A percentile compares a stretch with the other conserved stretches of the same genome.
phyloP scores from a whole-genome alignment of 2,329 filamentous ascomycete species.

The Aspergillus thermomutatus region DNA sequence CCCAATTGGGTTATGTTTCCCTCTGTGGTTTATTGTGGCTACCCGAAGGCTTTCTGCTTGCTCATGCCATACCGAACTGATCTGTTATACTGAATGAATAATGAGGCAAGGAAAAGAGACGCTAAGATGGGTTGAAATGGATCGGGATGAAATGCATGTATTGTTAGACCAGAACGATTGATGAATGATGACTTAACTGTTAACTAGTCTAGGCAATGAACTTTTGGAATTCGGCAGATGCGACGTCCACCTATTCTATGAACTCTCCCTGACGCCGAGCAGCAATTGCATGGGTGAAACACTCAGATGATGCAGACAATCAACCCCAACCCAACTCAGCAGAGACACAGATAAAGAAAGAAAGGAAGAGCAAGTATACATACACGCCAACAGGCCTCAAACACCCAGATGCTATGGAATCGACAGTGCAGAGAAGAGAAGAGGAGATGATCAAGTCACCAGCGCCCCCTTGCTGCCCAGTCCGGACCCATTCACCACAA shows the following conservation, averaged over 20 bases:
- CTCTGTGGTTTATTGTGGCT: neutral
- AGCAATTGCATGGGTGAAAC: neutral
- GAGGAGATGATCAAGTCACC: conserved; percentile 6
- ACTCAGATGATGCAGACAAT: neutral
- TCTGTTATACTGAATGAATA: neutral
- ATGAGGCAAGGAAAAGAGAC: neutral
- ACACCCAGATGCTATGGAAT: neutral
- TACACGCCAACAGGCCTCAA: neutral
- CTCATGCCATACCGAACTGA: neutral
- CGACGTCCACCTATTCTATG: neutral
- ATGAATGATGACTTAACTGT: conserved; percentile 10
- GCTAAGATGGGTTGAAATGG: neutral
- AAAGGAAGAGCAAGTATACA: neutral
- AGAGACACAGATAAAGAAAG: neutral
- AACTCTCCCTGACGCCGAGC: neutral
- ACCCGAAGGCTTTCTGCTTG: neutral
- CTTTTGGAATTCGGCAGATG: neutral
- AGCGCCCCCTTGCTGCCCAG: conserved; percentile 16
- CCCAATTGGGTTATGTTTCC: neutral
- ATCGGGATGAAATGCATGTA: neutral
- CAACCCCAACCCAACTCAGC: neutral
- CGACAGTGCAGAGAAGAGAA: neutral
- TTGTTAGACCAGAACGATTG: conserved; percentile 1
- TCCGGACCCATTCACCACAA: conserved; percentile 35
- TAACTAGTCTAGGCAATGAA: neutral